These are phyloP conservation scores for Ceratocystis alfenasii DNA, from an alignment of 2,329 filamentous ascomycete species.

Conservation along the genomic window DNA sequence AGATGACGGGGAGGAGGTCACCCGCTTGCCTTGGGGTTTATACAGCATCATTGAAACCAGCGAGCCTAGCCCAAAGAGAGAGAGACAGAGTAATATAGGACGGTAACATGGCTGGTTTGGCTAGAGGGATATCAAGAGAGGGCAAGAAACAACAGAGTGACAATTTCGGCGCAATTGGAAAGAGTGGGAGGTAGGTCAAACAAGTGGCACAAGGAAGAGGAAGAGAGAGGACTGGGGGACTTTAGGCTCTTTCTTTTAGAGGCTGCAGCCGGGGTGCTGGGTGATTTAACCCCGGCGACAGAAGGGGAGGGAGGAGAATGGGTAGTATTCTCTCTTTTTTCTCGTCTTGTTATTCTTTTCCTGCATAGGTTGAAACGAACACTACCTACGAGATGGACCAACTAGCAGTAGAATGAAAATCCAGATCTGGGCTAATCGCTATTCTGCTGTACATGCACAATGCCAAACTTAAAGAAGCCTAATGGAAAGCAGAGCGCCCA, in stretches of 20 bases:
- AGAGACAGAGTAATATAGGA: background rate
- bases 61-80: background rate
- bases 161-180: too few species aligned
- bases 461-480: too few species aligned
- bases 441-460: too few species aligned
- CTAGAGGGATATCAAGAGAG: too few species aligned
- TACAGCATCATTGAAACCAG: background rate
- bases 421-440: too few species aligned
- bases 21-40: background rate
- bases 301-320: background rate
- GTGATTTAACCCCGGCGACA: conserved; percentile 4
- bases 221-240: background rate
- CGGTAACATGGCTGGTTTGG: too few species aligned
- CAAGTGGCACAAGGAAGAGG: background rate
- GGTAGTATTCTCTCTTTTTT: background rate
- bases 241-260: conserved; percentile 2
- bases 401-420: too few species aligned
- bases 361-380: background rate
- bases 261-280: background rate
- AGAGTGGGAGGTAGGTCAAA: too few species aligned
- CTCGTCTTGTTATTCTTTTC: background rate
- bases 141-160: too few species aligned
- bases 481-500: too few species aligned
- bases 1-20: background rate
- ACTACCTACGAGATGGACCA: background rate